Conservation (phyloP, 306 rosid species). For the Cucurbita moschata region DNA sequence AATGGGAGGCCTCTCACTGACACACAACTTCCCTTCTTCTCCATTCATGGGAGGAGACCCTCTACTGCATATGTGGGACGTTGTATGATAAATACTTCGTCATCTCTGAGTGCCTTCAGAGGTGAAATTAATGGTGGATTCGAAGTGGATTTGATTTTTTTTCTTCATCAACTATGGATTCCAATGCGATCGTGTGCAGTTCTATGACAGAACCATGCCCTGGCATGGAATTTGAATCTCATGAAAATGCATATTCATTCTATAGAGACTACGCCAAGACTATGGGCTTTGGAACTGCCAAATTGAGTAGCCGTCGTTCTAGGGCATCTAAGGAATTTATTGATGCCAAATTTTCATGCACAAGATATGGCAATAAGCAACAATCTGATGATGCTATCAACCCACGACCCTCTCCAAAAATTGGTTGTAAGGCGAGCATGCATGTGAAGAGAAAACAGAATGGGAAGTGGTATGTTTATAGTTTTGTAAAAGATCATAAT, state of each 20-base stretch:
- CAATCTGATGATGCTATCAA: slow-evolving; percentile 16
- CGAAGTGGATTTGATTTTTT: slow-evolving; percentile 6
- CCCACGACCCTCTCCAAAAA: slow-evolving; percentile 13
- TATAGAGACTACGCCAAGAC: slow-evolving; percentile 8
- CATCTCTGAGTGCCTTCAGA: slow-evolving; percentile 13
- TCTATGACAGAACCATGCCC: background rate
- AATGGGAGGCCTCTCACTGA: background rate
- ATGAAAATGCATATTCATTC: slow-evolving; percentile 9
- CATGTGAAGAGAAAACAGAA: slow-evolving; percentile 13
- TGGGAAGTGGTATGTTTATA: slow-evolving; percentile 14
- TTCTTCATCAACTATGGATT: slow-evolving; percentile 2
- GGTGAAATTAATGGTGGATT: slow-evolving; percentile 7
- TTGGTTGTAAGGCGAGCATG: slow-evolving; percentile 17
- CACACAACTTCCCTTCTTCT: background rate
- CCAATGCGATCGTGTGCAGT: background rate
- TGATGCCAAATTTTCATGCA: slow-evolving; percentile 14
- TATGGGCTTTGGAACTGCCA: slow-evolving; percentile 12
- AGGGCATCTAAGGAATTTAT: slow-evolving; percentile 15
- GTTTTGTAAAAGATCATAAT: slow-evolving; percentile 11
- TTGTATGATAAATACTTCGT: background rate
- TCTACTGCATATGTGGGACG: background rate
- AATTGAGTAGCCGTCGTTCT: slow-evolving; percentile 15
- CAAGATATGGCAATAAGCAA: slow-evolving; percentile 11
- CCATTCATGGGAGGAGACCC: background rate
- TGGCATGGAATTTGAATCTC: slow-evolving; percentile 15